These are phyloP conservation scores for Penicillium sp. DNA, from an alignment of 2,329 filamentous ascomycete genomes.

Conservation along the genomic window DNA sequence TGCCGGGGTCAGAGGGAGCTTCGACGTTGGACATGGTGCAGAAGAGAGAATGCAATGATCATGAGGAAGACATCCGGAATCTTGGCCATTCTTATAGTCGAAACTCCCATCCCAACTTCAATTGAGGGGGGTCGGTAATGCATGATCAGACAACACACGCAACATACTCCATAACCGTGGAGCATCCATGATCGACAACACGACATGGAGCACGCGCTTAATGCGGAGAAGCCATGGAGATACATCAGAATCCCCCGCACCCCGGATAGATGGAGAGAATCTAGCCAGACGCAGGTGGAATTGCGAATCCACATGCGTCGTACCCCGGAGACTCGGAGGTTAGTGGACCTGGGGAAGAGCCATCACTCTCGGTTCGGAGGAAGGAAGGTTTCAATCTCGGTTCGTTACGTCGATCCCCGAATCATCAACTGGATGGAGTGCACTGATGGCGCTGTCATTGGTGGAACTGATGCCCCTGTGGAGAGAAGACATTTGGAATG, in stretches of 20 bases:
- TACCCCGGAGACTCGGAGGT: background rate
- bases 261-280: no score
- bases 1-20: background rate
- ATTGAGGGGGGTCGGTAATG: no score
- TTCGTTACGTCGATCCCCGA: background rate
- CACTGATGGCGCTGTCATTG: no score
- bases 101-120: no score
- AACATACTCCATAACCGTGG: no score
- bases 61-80: background rate
- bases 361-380: constrained; percentile 3
- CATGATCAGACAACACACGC: no score
- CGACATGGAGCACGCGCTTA: background rate
- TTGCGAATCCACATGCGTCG: background rate
- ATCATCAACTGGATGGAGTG: background rate
- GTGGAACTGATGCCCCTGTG: no score
- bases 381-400: constrained; percentile 5
- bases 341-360: background rate
- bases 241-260: no score
- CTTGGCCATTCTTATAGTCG: no score
- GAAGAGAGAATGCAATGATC: background rate
- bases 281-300: background rate
- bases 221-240: no score
- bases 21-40: constrained; percentile 2
- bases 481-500: background rate
- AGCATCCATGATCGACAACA: constrained; percentile 3